Percentiles rank a stretch among this genome's conserved stretches.
phyloP scores from a whole-genome alignment of 2,329 filamentous ascomycete genomes.

The Sclerotinia spermophila region DNA sequence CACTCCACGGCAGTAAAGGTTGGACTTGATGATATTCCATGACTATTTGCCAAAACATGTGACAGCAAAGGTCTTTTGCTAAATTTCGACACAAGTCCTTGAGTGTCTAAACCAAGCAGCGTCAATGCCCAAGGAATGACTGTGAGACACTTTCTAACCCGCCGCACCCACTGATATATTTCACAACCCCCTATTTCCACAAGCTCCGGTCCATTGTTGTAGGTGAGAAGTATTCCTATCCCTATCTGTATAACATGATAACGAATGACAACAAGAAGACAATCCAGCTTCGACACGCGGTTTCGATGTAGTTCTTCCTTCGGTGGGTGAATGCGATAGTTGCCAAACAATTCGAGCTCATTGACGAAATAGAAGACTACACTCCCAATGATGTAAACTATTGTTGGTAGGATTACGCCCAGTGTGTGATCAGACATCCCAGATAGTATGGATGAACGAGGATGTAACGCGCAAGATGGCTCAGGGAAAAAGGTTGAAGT shows the following conservation, averaged over 20 bases:
- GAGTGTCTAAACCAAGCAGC: neutral
- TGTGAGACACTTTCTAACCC: neutral
- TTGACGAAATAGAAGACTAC: conserved; percentile 4
- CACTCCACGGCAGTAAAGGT: neutral
- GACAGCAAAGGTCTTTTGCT: neutral
- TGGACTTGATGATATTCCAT: neutral
- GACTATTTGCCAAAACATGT: neutral
- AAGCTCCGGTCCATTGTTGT: conserved; percentile 3
- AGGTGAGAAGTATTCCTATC: conserved; percentile 10
- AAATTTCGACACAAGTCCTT: neutral
- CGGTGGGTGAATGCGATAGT: conserved; percentile 10
- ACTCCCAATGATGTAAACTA: conserved; percentile 7
- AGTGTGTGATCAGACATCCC: conserved; percentile 8
- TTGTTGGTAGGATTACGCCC: conserved; percentile 9
- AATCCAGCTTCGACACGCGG: conserved; percentile 6
- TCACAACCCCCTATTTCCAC: neutral
- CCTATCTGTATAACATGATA: conserved; percentile 12
- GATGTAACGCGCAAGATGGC: neutral
- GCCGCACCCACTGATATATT: neutral
- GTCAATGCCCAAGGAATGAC: neutral
- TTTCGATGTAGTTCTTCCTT: conserved; percentile 13
- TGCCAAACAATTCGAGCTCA: neutral
- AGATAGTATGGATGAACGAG: neutral
- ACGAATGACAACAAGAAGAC: conserved; percentile 13
- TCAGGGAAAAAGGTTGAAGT: neutral